phyloP scores from a whole-genome alignment of 495 filamentous ascomycete species.

The Penicillium odoratum region DNA sequence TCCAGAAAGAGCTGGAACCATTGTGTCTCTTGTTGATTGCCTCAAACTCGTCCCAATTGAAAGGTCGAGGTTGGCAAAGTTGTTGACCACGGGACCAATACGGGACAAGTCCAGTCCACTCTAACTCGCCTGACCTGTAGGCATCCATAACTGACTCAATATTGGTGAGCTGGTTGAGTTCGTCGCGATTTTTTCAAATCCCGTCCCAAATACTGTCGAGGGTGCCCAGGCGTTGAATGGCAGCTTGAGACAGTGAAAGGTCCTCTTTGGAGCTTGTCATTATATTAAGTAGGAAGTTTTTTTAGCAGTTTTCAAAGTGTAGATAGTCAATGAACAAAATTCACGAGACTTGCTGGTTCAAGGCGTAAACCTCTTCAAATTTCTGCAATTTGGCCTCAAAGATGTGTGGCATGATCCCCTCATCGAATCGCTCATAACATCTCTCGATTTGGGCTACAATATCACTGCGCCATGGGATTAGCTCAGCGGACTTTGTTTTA shows the following conservation, averaged over 20 bases:
- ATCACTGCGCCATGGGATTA: not conserved
- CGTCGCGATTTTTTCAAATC: not conserved
- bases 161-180: not conserved
- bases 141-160: not conserved
- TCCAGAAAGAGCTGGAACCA: not conserved
- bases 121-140: not conserved
- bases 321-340: not conserved
- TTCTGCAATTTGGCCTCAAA: not conserved
- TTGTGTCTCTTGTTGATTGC: not conserved
- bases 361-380: not conserved
- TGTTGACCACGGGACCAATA: slow-evolving; percentile 3
- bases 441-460: not conserved
- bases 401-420: not conserved
- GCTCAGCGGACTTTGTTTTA: too few relatives aligned
- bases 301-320: not conserved
- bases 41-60: slow-evolving; percentile 7
- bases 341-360: not conserved
- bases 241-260: not conserved
- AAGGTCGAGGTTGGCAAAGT: not conserved
- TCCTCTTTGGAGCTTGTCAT: not conserved
- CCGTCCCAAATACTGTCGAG: not conserved
- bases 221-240: not conserved
- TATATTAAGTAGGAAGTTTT: not conserved
- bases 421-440: not conserved
- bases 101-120: slow-evolving; percentile 3